Evolutionary conservation across 495 filamentous ascomycete species (phyloP), one percentile per base, ranked within the genome.

Genomic region (Xylaria grammica): DNA sequence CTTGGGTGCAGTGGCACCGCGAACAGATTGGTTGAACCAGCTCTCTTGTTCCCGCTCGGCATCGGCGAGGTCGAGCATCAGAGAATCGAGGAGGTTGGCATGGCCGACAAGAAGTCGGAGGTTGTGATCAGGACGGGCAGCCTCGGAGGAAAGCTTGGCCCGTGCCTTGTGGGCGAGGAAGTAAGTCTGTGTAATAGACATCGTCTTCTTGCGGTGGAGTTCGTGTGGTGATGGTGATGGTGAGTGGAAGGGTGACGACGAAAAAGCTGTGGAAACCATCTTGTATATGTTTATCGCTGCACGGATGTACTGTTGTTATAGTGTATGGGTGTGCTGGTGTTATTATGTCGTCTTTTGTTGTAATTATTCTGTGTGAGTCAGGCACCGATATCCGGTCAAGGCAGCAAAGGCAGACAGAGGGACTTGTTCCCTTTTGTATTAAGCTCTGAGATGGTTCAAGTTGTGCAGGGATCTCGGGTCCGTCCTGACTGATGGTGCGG

Each of bases 131-230:
- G 89, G 83, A 65, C 88, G 88, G 78, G 88, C 86, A 84, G 95
- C 95, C 80, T 97, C 94, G 57, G 83, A 85, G 63, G 92, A 91
- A 72, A 99, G 93, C 92, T 99, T 98, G 75, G 88, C 89, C 69
- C 95, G 88, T 75, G 95, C 95, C 78, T 92, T 92, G 84, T 96
- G 91, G 73, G 96, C 95, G 69, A 98, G 89, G 83, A 92, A 96
- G 89, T 97, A 98, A 66, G 94, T 97, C 81, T 97, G 92, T 4
- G 95, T 93, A 79, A 98, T 88, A 75, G 89, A 93, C 95, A 99
- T 98, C 82, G 90, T 94, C 70, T 87, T 79, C 72, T 77, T 73
- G 71, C 77, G 72, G 29, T 68, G 46, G 13, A 19, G 59, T 57
- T 67, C 68, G 69, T 19, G 68, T 66, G 71, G 59, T 62, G 77